Evolutionary conservation across 225 moss, liverwort and hornwort genomes (phyloP).

Genomic region (Ulota crispa): DNA sequence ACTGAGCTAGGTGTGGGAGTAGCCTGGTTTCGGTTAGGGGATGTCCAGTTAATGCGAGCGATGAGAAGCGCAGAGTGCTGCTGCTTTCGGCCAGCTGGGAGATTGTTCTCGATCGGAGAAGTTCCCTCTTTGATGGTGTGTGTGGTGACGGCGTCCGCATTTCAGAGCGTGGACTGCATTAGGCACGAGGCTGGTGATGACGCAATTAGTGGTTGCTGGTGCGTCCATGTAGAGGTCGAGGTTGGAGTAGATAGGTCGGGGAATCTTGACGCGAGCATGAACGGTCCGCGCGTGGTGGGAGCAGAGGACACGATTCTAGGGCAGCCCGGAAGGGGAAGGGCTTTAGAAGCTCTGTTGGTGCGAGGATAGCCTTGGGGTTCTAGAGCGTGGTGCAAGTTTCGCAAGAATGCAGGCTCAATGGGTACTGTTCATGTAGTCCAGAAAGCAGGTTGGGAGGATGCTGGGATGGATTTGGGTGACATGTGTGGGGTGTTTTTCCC

Average conservation of each 20-base stretch:
- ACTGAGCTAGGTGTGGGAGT: too few species aligned
- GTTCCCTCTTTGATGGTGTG: too few species aligned
- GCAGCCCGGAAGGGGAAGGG: neutral
- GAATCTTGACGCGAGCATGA: neutral
- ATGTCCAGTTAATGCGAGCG: too few species aligned
- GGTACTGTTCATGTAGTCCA: neutral
- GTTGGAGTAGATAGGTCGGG: neutral
- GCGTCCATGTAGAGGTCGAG: too few species aligned
- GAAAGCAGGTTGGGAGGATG: neutral
- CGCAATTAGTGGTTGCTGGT: neutral
- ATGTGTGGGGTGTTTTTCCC: neutral
- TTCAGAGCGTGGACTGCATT: rapidly evolving
- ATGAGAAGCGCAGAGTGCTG: too few species aligned
- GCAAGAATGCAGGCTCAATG: neutral
- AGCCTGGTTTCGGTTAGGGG: too few species aligned
- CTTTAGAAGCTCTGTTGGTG: neutral
- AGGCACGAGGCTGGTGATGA: neutral
- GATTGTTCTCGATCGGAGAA: too few species aligned
- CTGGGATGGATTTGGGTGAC: neutral
- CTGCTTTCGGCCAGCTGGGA: too few species aligned
- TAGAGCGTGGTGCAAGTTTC: neutral
- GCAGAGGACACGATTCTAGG: too few species aligned
- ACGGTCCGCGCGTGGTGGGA: neutral
- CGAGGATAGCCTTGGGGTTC: too few species aligned
- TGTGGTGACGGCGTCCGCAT: neutral